A percentile compares a stretch with the other conserved stretches of the same genome.
Conservation (phyloP, 1,139 yeast genomes). For the Scheffersomyces titani region DNA sequence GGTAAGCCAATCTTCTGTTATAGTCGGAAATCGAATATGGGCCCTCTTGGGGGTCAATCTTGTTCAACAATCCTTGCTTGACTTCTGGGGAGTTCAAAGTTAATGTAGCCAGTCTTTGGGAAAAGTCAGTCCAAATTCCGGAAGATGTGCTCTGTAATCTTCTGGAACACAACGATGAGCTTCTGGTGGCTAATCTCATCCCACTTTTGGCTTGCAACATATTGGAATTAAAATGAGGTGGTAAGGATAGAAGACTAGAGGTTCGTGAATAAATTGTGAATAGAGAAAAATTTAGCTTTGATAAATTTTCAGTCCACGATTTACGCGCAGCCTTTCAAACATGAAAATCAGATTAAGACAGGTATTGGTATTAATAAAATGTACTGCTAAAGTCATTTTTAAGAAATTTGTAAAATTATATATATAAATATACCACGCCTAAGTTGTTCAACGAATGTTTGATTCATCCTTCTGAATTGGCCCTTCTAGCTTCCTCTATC, state of each 20-base stretch:
- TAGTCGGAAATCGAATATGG: constrained; percentile 28
- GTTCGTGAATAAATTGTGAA: background rate
- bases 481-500: background rate
- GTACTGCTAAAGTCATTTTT: too few relatives aligned
- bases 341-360: background rate
- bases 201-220: background rate
- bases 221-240: background rate
- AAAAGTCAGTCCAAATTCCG: constrained; percentile 53
- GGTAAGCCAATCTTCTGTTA: constrained; percentile 41
- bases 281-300: background rate
- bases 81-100: constrained; percentile 30
- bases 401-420: too few relatives aligned
- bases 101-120: constrained; percentile 42
- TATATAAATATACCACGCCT: too few relatives aligned
- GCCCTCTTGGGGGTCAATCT: constrained; percentile 30
- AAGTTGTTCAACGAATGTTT: too few relatives aligned
- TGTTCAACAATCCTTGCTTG: constrained; percentile 35
- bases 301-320: background rate
- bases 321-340: background rate
- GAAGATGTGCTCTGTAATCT: constrained; percentile 9
- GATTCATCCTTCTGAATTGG: too few relatives aligned
- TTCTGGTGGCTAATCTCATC: constrained; percentile 7
- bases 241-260: background rate
- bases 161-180: constrained; percentile 10
- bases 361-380: too few relatives aligned